Conservation (phyloP, 257 asterid genomes). For the Rubia yunnanensis region DNA sequence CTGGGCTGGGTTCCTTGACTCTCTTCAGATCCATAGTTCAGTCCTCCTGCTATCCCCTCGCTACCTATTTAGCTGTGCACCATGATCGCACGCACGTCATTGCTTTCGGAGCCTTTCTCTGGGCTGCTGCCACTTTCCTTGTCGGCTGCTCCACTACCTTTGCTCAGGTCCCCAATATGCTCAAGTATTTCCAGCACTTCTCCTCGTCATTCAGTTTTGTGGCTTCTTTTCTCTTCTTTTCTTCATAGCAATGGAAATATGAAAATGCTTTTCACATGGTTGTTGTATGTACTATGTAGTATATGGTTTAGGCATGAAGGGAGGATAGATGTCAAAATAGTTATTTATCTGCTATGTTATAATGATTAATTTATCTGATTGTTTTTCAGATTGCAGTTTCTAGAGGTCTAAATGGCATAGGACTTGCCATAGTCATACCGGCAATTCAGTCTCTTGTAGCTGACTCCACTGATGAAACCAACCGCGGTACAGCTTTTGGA, state of each 20-base stretch:
- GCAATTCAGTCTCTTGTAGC: slow-evolving; percentile 86
- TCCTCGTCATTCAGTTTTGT: not conserved
- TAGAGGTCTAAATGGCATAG: slow-evolving; percentile 82
- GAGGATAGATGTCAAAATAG: not conserved
- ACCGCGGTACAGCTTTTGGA: slow-evolving; percentile 89
- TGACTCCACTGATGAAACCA: slow-evolving; percentile 67
- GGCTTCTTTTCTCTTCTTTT: not conserved
- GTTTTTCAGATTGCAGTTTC: slow-evolving; percentile 58
- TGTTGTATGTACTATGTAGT: not conserved
- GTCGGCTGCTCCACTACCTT: slow-evolving; percentile 56
- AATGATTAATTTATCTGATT: not conserved
- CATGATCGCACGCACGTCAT: slow-evolving; percentile 66
- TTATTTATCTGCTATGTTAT: too few relatives aligned
- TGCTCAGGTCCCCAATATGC: slow-evolving; percentile 30
- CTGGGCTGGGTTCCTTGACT: slow-evolving; percentile 70
- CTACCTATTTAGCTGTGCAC: slow-evolving; percentile 62
- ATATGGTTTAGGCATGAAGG: not conserved
- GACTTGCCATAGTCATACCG: slow-evolving; percentile 83
- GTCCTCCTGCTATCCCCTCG: slow-evolving; percentile 77
- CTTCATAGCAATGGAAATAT: not conserved
- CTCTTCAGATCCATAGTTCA: slow-evolving; percentile 75
- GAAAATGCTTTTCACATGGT: not conserved
- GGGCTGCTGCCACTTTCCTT: slow-evolving; percentile 74
- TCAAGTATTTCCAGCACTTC: not conserved
- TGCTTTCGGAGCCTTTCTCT: slow-evolving; percentile 73